These are phyloP conservation scores for Cinchona pubescens DNA, from an alignment of 257 asterid species.

Conservation along the genomic window DNA sequence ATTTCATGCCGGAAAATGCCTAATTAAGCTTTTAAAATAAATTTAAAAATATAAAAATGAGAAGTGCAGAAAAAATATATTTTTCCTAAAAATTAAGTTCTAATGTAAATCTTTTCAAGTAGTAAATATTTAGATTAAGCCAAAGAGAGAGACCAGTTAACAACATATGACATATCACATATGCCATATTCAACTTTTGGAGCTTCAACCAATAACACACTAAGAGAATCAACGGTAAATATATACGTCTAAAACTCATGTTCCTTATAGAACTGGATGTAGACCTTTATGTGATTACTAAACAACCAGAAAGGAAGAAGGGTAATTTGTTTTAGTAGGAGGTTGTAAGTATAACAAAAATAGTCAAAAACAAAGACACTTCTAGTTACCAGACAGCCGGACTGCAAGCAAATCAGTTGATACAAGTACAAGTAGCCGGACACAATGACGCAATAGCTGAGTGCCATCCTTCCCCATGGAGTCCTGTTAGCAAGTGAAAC, in stretches of 20 bases:
- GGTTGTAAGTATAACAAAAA: neutral
- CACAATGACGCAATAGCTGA: slow-evolving; percentile 97
- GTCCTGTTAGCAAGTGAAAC: slow-evolving; percentile 48
- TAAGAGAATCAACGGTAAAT: neutral
- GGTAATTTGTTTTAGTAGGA: neutral
- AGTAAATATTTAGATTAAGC: neutral
- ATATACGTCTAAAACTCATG: neutral
- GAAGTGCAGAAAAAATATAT: neutral
- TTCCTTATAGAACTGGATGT: neutral
- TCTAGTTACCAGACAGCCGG: slow-evolving; percentile 71
- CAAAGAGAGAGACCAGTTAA: neutral
- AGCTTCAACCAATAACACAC: neutral
- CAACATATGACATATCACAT: no score
- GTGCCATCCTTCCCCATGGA: slow-evolving; percentile 99
- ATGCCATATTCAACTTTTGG: neutral
- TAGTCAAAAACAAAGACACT: slow-evolving; percentile 15
- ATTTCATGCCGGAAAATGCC: neutral
- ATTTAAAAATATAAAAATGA: neutral
- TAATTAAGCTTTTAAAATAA: neutral
- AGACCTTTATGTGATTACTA: neutral
- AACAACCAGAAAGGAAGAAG: neutral
- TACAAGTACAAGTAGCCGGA: slow-evolving; percentile 81
- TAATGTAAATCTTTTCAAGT: neutral
- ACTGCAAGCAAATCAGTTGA: slow-evolving; percentile 90
- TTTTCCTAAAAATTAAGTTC: neutral